Evolutionary conservation across 345 rosid genomes (phyloP).

Genomic region (Arabis alpina): DNA sequence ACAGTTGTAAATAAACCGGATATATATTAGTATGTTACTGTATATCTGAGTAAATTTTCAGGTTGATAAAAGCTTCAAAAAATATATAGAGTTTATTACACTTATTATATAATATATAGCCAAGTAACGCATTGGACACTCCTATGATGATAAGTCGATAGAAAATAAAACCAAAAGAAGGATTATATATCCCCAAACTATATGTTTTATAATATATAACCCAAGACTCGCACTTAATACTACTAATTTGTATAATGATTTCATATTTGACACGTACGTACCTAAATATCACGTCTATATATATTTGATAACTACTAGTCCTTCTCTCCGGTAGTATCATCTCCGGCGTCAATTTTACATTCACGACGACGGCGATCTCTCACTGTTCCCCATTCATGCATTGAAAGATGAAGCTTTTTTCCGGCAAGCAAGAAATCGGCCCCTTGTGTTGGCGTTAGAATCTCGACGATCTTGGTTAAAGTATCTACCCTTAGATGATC

Average conservation of each 20-base stretch:
- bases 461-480: slow-evolving; percentile 34
- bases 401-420: slow-evolving; percentile 49
- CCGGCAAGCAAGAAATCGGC: slow-evolving; percentile 47
- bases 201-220: neutral
- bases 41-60: neutral
- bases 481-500: slow-evolving; percentile 49
- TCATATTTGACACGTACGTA: slow-evolving; percentile 23
- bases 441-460: slow-evolving; percentile 44
- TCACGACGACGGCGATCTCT: slow-evolving; percentile 49
- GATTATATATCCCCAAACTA: slow-evolving; percentile 8
- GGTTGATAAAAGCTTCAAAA: too few relatives aligned
- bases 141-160: neutral
- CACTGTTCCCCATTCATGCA: slow-evolving; percentile 51
- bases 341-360: slow-evolving; percentile 11
- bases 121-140: slow-evolving; percentile 3
- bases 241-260: too few relatives aligned
- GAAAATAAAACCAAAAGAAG: neutral
- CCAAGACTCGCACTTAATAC: neutral
- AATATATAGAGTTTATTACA: too few relatives aligned
- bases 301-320: slow-evolving; percentile 5
- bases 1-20: too few relatives aligned
- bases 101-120: neutral
- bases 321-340: neutral
- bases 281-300: slow-evolving; percentile 16
- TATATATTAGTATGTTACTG: too few relatives aligned